Conservation (phyloP, 257 asterid species). For the Solanum okadae region DNA sequence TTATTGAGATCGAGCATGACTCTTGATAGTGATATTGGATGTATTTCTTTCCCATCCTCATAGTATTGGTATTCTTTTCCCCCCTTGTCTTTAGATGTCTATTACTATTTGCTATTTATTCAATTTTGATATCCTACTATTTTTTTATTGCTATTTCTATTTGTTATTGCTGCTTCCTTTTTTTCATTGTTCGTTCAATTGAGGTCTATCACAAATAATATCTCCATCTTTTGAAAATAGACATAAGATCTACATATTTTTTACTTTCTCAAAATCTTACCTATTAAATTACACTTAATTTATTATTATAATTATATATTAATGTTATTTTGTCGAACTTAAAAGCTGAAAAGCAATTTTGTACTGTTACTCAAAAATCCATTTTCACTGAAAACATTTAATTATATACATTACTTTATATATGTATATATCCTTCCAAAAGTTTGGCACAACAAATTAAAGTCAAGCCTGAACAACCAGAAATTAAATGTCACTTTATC, state of each 20-base stretch:
- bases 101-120: no score
- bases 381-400: neutral
- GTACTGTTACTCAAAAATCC: neutral
- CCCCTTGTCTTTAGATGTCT: no score
- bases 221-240: no score
- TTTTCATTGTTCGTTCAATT: neutral
- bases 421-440: neutral
- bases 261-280: no score
- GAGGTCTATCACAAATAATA: neutral
- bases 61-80: neutral
- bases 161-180: no score
- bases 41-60: neutral
- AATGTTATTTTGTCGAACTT: neutral
- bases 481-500: neutral
- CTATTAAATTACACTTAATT: no score
- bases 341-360: neutral
- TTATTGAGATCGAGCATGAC: no score
- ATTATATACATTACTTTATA: neutral
- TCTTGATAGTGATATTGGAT: neutral
- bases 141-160: neutral
- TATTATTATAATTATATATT: no score
- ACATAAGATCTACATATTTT: no score
- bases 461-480: neutral
- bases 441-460: neutral
- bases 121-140: neutral